Evolutionary conservation across 441 rosid genomes (phyloP), one percentile per base, ranked within the genome.

Genomic region (Erodium texanum): DNA sequence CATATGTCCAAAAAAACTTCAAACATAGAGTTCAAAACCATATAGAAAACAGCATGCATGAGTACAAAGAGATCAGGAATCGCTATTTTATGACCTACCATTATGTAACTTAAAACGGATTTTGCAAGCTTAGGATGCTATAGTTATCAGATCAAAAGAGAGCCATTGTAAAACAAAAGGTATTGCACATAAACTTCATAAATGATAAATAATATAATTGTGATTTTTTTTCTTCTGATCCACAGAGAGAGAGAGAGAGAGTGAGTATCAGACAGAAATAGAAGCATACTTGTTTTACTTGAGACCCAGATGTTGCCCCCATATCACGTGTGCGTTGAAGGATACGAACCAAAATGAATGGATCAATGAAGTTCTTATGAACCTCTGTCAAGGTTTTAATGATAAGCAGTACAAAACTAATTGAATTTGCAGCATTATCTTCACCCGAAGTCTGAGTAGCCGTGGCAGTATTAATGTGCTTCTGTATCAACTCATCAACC

Each of bases 251-350:
- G 41, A 54, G 1, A 19, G n/a, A n/a, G n/a, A n/a, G n/a, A n/a
- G n/a, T 32, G 36, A 7, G 27, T 58, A 58, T 58, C 24, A 59
- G 24, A 22, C 27, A 45, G 41, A 67, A 20, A 24, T 62, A 77
- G 65, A 67, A 66, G 43, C 89, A 73, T 84, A 92, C 99, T 83
- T 87, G 99, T 92, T 83, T 94, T 80, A 78, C 68, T 78, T 92
- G 90, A 70, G 96, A 88, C 69, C 91, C 83, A 2, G 78, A 80
- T 67, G 96, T 79, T 59, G 85, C 86, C 77, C 96, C 95, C 89
- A 92, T 84, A 79, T 94, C 98, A 68, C 97, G 93, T 24, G 87
- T 84, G 63, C 90, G 93, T 81, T 92, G 97, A 75, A 94, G 88
- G 76, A 94, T 87, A 73, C 85, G 88, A 71, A 83, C 88, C 86